Evolutionary conservation across 345 rosid species (phyloP).

Genomic region (Citrus inodora): DNA sequence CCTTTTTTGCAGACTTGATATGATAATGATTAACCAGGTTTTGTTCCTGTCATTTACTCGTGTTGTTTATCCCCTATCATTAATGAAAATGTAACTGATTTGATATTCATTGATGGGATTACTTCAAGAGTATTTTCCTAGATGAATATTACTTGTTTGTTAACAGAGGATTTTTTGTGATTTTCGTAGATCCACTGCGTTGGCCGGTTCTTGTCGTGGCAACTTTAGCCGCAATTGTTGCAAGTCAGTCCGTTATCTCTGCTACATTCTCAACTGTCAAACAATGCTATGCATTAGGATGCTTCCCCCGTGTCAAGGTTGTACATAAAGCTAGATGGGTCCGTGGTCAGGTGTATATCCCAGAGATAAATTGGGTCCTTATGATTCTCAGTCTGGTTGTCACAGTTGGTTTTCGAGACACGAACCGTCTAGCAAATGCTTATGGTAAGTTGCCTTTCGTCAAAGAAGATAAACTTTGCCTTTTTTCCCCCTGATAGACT

Average conservation of each 20-base stretch:
- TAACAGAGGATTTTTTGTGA: constrained; percentile 11
- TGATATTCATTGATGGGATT: constrained; percentile 1
- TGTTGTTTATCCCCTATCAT: neutral
- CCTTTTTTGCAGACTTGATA: neutral
- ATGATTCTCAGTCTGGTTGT: constrained; percentile 80
- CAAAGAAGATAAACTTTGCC: neutral
- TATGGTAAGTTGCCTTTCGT: constrained; percentile 51
- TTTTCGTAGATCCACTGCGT: constrained; percentile 53
- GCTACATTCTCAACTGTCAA: constrained; percentile 75
- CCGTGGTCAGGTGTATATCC: constrained; percentile 81
- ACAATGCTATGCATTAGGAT: constrained; percentile 84
- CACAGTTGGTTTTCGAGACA: constrained; percentile 57
- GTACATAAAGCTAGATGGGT: constrained; percentile 83
- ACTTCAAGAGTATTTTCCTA: constrained; percentile 5
- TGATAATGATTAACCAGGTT: neutral
- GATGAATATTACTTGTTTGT: neutral
- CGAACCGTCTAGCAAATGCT: constrained; percentile 66
- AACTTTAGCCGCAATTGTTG: constrained; percentile 72
- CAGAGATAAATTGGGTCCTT: constrained; percentile 94
- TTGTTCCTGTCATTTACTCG: neutral
- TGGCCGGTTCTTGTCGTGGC: constrained; percentile 82
- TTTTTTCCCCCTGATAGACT: neutral
- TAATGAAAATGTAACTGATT: neutral
- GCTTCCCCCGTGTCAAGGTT: constrained; percentile 92
- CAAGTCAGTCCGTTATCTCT: constrained; percentile 81